Percentiles rank a stretch among this genome's conserved stretches.
These are phyloP conservation scores for Phaeoacremonium minimum DNA, from an alignment of 2,329 filamentous ascomycete species.

Conservation along the genomic window DNA sequence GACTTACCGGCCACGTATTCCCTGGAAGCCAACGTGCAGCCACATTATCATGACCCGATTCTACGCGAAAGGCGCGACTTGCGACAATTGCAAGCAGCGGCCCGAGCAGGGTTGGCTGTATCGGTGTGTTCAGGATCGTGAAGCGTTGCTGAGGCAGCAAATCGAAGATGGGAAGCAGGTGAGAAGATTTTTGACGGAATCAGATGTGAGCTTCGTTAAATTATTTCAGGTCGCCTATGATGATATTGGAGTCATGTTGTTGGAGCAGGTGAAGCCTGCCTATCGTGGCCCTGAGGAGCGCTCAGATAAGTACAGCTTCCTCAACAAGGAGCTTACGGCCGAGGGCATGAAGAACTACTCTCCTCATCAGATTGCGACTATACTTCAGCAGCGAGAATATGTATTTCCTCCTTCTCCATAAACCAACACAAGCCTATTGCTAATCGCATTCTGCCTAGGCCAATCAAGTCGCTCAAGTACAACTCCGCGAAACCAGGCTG, in stretches of 20 bases:
- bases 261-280: conserved; percentile 26
- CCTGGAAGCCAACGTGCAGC: conserved; percentile 44
- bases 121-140: conserved; percentile 63
- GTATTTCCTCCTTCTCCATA: too few species aligned
- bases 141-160: conserved; percentile 32
- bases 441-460: too few species aligned
- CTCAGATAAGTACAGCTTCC: conserved; percentile 35
- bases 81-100: conserved; percentile 51
- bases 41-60: conserved; percentile 66
- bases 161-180: conserved; percentile 12
- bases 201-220: too few species aligned
- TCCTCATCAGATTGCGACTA: conserved; percentile 37
- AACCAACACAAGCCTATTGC: too few species aligned
- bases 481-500: too few species aligned
- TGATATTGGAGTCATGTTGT: conserved; percentile 24
- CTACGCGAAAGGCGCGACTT: conserved; percentile 48
- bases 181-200: too few species aligned
- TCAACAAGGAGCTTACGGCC: conserved; percentile 38
- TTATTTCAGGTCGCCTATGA: conserved; percentile 27
- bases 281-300: conserved; percentile 34
- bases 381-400: conserved; percentile 46
- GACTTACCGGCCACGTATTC: not conserved
- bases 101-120: conserved; percentile 69
- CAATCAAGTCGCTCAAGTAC: too few species aligned
- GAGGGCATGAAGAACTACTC: conserved; percentile 39